Conservation (phyloP, 352 stramenopile genomes). For the Phytopythium ostracodes region DNA sequence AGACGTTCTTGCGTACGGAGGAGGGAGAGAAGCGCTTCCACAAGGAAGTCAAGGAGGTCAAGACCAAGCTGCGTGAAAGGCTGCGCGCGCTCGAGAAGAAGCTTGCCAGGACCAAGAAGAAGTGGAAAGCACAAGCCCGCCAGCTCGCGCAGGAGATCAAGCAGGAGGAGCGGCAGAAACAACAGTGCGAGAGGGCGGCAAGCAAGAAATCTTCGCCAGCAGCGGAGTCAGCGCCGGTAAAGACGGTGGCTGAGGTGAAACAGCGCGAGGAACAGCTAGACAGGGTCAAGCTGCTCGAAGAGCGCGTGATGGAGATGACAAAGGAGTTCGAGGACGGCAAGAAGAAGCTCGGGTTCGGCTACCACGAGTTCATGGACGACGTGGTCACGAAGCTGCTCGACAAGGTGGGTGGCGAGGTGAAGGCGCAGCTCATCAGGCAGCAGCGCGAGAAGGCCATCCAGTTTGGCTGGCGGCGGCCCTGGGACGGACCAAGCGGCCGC, state of each 20-base stretch:
- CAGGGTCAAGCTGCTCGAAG: conserved; percentile 26
- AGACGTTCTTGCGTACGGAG: conserved; percentile 45
- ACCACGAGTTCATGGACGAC: conserved; percentile 53
- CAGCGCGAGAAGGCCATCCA: conserved; percentile 60
- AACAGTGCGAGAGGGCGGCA: conserved; percentile 13
- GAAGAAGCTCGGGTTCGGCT: conserved; percentile 39
- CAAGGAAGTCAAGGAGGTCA: conserved; percentile 44
- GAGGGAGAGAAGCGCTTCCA: conserved; percentile 69
- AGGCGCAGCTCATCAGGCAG: conserved; percentile 48
- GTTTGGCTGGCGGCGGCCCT: conserved; percentile 53
- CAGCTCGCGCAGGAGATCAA: conserved; percentile 17
- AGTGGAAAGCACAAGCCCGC: conserved; percentile 19
- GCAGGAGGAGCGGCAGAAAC: conserved; percentile 18
- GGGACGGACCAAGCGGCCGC: conserved; percentile 52
- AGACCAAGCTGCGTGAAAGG: conserved; percentile 31
- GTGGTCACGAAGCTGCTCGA: conserved; percentile 53
- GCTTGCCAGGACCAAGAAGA: conserved; percentile 21
- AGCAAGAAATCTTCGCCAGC: conserved; percentile 9
- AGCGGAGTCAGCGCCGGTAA: conserved; percentile 4
- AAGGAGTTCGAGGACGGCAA: conserved; percentile 44
- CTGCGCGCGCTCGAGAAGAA: conserved; percentile 39
- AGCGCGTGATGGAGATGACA: conserved; percentile 33
- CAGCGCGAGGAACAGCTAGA: conserved; percentile 30
- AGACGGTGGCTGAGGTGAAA: conserved; percentile 35
- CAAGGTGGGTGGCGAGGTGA: conserved; percentile 43